A percentile compares a stretch with the other conserved stretches of the same genome.
Conservation (phyloP, 73 alveolate genomes). For the Paramecium biaurelia region DNA sequence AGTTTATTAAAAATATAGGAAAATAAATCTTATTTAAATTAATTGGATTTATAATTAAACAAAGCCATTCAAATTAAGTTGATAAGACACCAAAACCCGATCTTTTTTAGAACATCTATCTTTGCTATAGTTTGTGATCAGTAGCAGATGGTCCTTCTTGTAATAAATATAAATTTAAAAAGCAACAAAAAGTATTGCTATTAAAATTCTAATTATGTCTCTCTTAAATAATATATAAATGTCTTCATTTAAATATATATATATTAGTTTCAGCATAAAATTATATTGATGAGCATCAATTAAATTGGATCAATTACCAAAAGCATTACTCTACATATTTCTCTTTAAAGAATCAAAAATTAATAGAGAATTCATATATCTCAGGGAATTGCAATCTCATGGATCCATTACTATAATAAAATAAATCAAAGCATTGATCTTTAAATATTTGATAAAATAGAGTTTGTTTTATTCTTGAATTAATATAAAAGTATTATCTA, state of each 20-base stretch:
- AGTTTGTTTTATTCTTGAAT: background rate
- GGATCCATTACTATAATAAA: background rate
- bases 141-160: background rate
- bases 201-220: background rate
- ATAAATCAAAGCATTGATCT: background rate
- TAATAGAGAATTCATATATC: background rate
- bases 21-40: background rate
- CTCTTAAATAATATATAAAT: too few species aligned
- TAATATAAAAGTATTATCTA: background rate
- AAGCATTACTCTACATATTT: background rate
- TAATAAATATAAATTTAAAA: too few species aligned
- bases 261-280: background rate
- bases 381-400: background rate
- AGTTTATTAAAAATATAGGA: background rate
- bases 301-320: background rate
- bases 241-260: background rate
- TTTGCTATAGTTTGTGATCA: background rate
- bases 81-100: background rate
- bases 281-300: background rate
- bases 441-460: background rate
- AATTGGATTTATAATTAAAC: background rate
- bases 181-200: background rate
- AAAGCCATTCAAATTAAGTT: background rate
- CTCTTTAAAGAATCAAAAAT: background rate
- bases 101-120: background rate